Percentiles rank a stretch among this genome's conserved stretches.
These are phyloP conservation scores for Sanguinoderma infundibulare DNA, from an alignment of 1,284 basidiomycete species.

Conservation along the genomic window DNA sequence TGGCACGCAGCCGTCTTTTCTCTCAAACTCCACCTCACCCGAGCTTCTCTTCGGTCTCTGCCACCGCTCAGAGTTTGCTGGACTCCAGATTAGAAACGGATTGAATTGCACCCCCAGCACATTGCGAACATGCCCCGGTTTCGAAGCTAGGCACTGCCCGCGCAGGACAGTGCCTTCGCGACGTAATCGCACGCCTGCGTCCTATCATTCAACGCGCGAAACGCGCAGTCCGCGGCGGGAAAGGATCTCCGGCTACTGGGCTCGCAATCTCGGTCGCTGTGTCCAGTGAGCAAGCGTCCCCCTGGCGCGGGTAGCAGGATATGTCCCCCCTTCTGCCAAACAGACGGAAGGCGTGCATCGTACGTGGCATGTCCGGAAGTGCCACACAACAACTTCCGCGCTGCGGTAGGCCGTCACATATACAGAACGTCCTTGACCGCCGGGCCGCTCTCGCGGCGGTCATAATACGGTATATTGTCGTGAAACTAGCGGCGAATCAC, in stretches of 20 bases:
- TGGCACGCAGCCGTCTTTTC: background rate
- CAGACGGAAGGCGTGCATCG: background rate
- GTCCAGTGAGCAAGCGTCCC: no score
- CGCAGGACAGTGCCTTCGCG: background rate
- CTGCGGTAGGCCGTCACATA: no score
- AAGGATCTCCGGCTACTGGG: constrained; percentile 19
- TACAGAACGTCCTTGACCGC: no score
- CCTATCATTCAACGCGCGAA: constrained; percentile 8
- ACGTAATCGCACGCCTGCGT: constrained; percentile 5
- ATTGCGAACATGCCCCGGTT: background rate
- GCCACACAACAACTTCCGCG: no score
- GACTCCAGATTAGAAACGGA: background rate
- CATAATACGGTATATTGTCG: no score
- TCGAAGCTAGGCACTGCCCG: background rate
- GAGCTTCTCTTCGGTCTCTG: background rate
- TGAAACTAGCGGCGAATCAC: no score
- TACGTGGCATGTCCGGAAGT: no score
- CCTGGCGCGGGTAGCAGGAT: background rate
- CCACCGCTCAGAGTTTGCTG: background rate
- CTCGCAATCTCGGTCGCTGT: constrained; percentile 17
- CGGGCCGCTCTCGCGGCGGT: no score
- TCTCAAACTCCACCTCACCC: background rate
- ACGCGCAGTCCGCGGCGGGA: constrained; percentile 19
- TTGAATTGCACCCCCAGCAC: background rate
- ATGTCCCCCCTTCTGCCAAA: background rate